Evolutionary conservation across 1,284 basidiomycete genomes (phyloP).

Genomic region (Heterobasidion annosum): DNA sequence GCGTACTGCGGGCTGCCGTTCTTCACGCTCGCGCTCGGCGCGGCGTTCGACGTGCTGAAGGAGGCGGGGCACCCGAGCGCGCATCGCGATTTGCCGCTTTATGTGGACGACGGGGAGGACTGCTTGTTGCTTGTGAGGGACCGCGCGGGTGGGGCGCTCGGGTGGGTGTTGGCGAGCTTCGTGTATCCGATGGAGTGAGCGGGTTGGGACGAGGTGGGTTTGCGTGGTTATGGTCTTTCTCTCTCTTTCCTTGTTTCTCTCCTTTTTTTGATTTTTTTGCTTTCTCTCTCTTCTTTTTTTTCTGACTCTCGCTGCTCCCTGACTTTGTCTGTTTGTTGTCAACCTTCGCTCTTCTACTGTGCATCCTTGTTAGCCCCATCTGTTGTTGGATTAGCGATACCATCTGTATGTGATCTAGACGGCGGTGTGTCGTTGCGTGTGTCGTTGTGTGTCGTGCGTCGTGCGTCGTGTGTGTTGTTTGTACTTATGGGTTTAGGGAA

Average conservation of each 20-base stretch:
- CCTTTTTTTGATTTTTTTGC: too few species aligned
- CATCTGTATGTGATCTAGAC: neutral
- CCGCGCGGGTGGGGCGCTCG: too few species aligned
- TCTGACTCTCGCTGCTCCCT: neutral
- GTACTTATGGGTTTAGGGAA: neutral
- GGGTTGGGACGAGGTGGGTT: neutral
- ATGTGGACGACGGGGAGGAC: constrained; percentile 74
- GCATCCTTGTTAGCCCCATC: neutral
- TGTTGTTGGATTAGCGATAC: neutral
- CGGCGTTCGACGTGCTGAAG: constrained; percentile 56
- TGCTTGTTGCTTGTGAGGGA: constrained; percentile 64
- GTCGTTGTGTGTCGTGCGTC: too few species aligned
- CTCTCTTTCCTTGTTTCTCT: too few species aligned
- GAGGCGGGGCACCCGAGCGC: constrained; percentile 70
- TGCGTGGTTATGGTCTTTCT: too few species aligned
- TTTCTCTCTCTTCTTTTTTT: neutral
- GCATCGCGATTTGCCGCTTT: constrained; percentile 60
- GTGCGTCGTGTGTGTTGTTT: too few species aligned
- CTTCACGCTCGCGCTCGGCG: constrained; percentile 52
- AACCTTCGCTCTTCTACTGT: neutral
- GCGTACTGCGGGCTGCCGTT: constrained; percentile 69
- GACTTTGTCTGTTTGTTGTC: neutral
- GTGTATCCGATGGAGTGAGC: constrained; percentile 43
- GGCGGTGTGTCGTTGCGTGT: neutral
- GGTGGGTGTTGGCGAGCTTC: constrained; percentile 75